These are phyloP conservation scores for Kluyveromyces siamensis DNA, from an alignment of 805 yeast genomes.

Conservation along the genomic window DNA sequence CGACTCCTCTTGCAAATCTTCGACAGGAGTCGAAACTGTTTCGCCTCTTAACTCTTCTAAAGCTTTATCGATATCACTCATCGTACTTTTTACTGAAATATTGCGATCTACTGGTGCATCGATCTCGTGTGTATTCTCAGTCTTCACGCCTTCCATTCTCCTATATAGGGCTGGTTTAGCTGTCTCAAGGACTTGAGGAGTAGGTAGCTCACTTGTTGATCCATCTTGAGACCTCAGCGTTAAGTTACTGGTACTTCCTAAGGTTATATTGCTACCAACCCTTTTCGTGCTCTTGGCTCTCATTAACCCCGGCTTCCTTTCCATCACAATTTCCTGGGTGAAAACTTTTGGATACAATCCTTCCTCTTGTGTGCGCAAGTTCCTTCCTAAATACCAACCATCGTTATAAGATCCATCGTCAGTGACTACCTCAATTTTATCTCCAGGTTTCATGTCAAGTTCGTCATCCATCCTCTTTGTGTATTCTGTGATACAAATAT, in stretches of 20 bases:
- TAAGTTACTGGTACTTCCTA: constrained; percentile 12
- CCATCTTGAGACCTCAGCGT: constrained; percentile 12
- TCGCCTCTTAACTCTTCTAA: constrained; percentile 47
- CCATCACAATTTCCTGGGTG: constrained; percentile 45
- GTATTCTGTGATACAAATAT: constrained; percentile 76
- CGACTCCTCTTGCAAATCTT: constrained; percentile 14
- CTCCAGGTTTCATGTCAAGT: constrained; percentile 70
- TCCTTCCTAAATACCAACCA: constrained; percentile 94
- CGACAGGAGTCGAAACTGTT: constrained; percentile 6
- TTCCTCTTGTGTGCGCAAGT: constrained; percentile 58
- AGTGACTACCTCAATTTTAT: constrained; percentile 77
- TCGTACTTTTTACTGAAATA: constrained; percentile 42
- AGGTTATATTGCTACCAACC: constrained; percentile 26
- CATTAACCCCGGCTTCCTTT: constrained; percentile 35
- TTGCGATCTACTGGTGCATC: constrained; percentile 18
- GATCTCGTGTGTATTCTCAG: neutral
- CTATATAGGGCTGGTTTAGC: constrained; percentile 10
- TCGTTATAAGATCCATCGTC: constrained; percentile 92
- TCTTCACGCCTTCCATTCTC: constrained; percentile 1
- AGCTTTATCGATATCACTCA: constrained; percentile 68
- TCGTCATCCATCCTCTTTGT: constrained; percentile 86
- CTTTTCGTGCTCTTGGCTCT: constrained; percentile 52
- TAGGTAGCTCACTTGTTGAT: constrained; percentile 18
- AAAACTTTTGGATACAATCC: constrained; percentile 90
- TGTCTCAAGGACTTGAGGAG: constrained; percentile 21